phyloP scores from a whole-genome alignment of 2,329 filamentous ascomycete species.

The Aspergillus quadrilineatus region DNA sequence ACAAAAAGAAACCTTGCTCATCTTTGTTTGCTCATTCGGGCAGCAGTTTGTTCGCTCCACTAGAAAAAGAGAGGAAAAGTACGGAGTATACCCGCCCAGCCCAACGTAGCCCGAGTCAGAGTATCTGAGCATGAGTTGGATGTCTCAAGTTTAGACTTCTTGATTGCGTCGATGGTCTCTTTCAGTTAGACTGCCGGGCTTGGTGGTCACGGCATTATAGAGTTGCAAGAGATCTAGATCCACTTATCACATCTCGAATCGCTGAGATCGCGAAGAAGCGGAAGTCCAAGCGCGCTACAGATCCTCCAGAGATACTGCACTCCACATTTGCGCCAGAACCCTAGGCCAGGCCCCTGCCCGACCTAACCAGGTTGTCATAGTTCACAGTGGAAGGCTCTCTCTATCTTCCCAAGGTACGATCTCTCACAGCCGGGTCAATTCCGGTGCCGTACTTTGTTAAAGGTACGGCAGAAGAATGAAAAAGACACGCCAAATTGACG shows the following conservation, averaged over 20 bases:
- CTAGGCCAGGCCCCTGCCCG: background rate
- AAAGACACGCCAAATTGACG: no score
- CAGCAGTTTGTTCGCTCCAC: background rate
- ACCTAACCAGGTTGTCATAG: background rate
- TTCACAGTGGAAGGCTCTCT: no score
- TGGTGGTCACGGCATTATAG: background rate
- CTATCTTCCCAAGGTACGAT: no score
- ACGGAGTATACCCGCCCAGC: background rate
- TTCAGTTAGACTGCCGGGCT: constrained; percentile 2
- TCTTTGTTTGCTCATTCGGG: background rate
- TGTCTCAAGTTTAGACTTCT: background rate
- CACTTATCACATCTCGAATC: constrained; percentile 8
- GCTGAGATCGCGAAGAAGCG: background rate
- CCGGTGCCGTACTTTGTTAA: no score
- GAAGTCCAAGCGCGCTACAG: background rate
- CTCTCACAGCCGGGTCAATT: no score
- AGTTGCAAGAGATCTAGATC: constrained; percentile 1
- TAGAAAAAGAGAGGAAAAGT: background rate
- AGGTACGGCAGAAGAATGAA: no score
- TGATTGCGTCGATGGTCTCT: background rate
- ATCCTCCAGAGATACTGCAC: background rate
- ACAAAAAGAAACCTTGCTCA: background rate
- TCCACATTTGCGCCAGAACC: background rate
- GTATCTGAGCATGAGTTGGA: background rate
- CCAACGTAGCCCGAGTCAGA: background rate